Base-by-base conservation (phyloP, 331 rosid genomes). In the Quercus lobata region DNA sequence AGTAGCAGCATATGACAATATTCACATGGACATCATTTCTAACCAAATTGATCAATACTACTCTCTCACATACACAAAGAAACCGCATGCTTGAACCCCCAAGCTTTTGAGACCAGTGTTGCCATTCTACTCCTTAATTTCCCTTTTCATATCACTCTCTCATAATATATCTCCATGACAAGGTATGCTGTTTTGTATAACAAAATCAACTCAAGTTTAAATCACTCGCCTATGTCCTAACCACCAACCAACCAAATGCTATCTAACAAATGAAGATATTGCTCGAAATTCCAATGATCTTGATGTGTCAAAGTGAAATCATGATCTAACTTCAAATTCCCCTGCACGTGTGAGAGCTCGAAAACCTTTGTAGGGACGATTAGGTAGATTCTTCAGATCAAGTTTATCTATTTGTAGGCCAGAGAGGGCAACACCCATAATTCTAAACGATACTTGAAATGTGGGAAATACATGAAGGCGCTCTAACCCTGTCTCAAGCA, bases 381-480 rank as follows among this genome's bases (percentile, higher is more conserved):
- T 85, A 6, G 97, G 94, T 41, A 89, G 78, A 70, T 84, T 88
- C 83, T 86, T 86, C 74, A 92, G 80, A 83, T 95, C 97, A 57
- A 95, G 83, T 54, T 91, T 95, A 82, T 92, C 97, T 73, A 95
- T 91, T 82, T 91, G 89, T 77, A 95, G 76, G 81, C 97, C 96
- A n/a, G 99, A 95, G 66, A 93, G 98, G 53, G 97, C 96, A 22
- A 90, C 85, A 15, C 97, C 96, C 97, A 90, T 90, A 35, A 95
- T 90, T 88, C 84, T 91, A 81, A 95, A 95, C 56, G 83, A 90
- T 75, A 87, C 99, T 81, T 85, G 88, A 87, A 95, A 86, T 72
- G 96, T 93, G 65, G 99, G 99, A 80, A 90, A 93, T 61, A 92
- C 94, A 37, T 88, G 93, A 77, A 95, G 94, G 41, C 88, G 89